Evolutionary conservation across 192 early-diverging fungal genomes (phyloP), one percentile per base, ranked within the genome.

Genomic region (Rhizoclosmatium globosum): DNA sequence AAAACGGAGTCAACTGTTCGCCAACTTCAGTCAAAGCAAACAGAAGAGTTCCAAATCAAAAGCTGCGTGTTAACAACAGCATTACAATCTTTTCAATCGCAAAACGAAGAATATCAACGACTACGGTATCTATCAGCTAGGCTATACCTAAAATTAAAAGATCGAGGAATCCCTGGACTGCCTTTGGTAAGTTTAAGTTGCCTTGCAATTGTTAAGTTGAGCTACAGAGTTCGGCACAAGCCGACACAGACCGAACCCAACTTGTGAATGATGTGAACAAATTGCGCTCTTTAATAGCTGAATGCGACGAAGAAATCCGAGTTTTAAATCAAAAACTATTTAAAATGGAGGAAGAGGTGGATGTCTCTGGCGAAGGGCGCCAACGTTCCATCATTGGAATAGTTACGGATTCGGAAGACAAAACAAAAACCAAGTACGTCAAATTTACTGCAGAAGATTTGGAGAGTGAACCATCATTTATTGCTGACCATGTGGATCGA

Each of bases 281-380:
- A 2, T 39, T 76, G 2, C 41, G 64, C 6, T 2, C 6, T 31
- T 47, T 44, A 4, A 47, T 76, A 15, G 46, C 38, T 47, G 3
- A 65, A 65, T 74, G 45, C 4, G 78, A 79, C 39, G 78, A 79
- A 31, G 62, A 71, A 71, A 79, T 79, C 47, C 56, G 78, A 2
- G 43, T 47, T 13, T 4, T 79, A 6, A 56, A 61, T 19, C 53
- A 59, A 9, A 56, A 79, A 53, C 13, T 79, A 2, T 79, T 79
- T 50, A 66, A 79, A 61, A 31, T 79, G 43, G 69, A 73, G 31
- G 78, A 79, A 71, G 68, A 71, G 41, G 58, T 71, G 43, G 78
- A 79, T 47, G 47, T 48, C 4, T 9, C 21, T 2, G 45, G 21
- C 41, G 58, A 64, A 64, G 60, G 60, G 6, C 7, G 19, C 9